phyloP scores from a whole-genome alignment of 2,329 filamentous ascomycete species.

The Pseudogymnoascus sp. region DNA sequence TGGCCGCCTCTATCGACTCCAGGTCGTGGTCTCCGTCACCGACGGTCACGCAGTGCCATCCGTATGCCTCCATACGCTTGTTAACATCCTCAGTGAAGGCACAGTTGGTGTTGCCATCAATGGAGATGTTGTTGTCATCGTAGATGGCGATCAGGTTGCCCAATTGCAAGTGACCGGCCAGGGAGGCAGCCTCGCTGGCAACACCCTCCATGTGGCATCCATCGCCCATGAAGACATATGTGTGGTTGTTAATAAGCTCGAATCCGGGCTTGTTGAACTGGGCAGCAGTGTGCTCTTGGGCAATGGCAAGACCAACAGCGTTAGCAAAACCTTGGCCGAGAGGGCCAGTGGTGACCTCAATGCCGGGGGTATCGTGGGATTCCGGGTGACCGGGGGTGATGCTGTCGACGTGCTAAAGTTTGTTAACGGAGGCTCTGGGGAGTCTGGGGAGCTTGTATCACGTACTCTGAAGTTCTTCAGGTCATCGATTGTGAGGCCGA shows the following conservation, averaged over 20 bases:
- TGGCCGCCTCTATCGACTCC: constrained; percentile 78
- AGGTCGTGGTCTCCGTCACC: constrained; percentile 85
- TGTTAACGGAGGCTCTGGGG: constrained; percentile 19
- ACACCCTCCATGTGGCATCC: constrained; percentile 98
- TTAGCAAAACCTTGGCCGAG: constrained; percentile 97
- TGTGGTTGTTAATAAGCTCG: constrained; percentile 91
- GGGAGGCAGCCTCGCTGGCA: constrained; percentile 83
- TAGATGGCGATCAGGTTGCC: constrained; percentile 96
- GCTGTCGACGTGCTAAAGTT: constrained; percentile 47
- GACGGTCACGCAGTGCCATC: constrained; percentile 86
- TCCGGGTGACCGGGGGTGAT: constrained; percentile 96
- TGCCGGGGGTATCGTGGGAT: constrained; percentile 88
- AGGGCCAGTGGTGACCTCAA: constrained; percentile 97
- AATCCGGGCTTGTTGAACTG: constrained; percentile 96
- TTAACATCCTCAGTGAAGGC: constrained; percentile 95
- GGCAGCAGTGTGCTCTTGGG: constrained; percentile 83
- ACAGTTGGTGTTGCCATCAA: constrained; percentile 90
- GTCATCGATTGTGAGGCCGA: constrained; percentile 78
- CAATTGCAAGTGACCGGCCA: constrained; percentile 93
- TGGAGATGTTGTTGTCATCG: constrained; percentile 97
- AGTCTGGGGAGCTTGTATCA: constrained; percentile 15
- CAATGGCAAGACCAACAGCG: constrained; percentile 95
- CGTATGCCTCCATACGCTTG: constrained; percentile 94
- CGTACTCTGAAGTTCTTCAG: constrained; percentile 87
- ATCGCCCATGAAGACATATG: constrained; percentile 94